Evolutionary conservation across 2,329 filamentous ascomycete genomes (phyloP), one percentile per base, ranked within the genome.

Genomic region (Geoglossum cookeanum): DNA sequence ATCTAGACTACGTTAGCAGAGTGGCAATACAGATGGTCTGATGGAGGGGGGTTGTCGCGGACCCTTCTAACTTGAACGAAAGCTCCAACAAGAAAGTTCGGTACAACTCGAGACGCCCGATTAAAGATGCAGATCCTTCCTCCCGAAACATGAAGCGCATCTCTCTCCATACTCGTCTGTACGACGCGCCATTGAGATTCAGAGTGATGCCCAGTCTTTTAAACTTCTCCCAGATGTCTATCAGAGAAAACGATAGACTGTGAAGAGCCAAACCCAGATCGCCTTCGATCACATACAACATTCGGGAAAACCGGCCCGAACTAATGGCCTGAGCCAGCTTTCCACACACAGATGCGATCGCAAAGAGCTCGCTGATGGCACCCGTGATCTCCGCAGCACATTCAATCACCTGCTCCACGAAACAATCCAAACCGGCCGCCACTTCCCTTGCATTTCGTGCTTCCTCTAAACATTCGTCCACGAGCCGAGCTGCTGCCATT

Each of bases 331-430:
- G 49, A 9, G 29, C 49, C 9, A 53, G 15, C 33, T 53, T 53
- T 9, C 49, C 49, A 15, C 49, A 53, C 15, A 33, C 70, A 53
- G 72, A 70, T 58, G 75, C 76, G 64, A 81, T 75, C 55, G 71
- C 71, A 63, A 76, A 79, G 29, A 81, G 70, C 59, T 78, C 72
- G 57, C 74, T 72, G 56, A 81, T 75, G 32, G 76, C 66, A 35
- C 69, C 69, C 29, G 76, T 77, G 62, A 81, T 76, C 48, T 77
- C 74, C 35, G 74, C 71, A 37, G 73, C 69, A 62, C 74, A 68
- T 56, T 76, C 70, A 6, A 75, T 73, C 54, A 80, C 71, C 61
- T 72, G 70, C 58, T 69, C 68, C 55, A 75, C 68, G 64, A 80
- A 78, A 47, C 67, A 63, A 59, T 69, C 69, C 59, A 81, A 71